Evolutionary conservation across 2,329 filamentous ascomycete species (phyloP).

Genomic region (Canariomyces notabilis): DNA sequence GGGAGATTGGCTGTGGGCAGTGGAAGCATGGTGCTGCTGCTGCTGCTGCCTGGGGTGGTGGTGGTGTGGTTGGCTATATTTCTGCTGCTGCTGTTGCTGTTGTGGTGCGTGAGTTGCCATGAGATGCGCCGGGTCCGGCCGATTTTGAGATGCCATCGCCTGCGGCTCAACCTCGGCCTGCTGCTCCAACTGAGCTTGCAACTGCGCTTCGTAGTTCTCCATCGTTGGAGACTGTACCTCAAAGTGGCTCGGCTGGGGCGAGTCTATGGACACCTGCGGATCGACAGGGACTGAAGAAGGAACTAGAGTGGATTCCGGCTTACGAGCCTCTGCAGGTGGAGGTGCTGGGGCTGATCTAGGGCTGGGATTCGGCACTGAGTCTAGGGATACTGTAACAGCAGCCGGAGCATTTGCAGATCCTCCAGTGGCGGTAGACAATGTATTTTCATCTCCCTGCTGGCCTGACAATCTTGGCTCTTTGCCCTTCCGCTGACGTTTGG

Average conservation of each 20-base stretch:
- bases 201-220: conserved; percentile 27
- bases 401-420: background rate
- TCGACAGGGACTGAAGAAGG: conserved; percentile 15
- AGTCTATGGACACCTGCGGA: conserved; percentile 16
- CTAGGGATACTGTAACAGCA: background rate
- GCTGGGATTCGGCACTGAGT: background rate
- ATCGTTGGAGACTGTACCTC: conserved; percentile 26
- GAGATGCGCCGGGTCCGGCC: conserved; percentile 13
- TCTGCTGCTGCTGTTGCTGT: conserved; percentile 17
- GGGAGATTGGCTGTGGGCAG: conserved; percentile 20
- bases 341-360: background rate
- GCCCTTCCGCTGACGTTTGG: conserved; percentile 37
- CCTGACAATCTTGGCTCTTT: conserved; percentile 28
- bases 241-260: conserved; percentile 23
- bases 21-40: conserved; percentile 19
- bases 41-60: conserved; percentile 19
- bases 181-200: conserved; percentile 27
- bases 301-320: conserved; percentile 5
- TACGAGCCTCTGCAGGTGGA: background rate
- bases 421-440: conserved; percentile 3
- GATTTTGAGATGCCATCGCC: conserved; percentile 13
- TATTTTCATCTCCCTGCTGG: conserved; percentile 17
- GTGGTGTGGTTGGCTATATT: conserved; percentile 10
- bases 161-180: conserved; percentile 21
- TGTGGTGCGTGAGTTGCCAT: conserved; percentile 17